phyloP scores from a whole-genome alignment of 768 basidiomycete species.

The Psilocybe sp. region DNA sequence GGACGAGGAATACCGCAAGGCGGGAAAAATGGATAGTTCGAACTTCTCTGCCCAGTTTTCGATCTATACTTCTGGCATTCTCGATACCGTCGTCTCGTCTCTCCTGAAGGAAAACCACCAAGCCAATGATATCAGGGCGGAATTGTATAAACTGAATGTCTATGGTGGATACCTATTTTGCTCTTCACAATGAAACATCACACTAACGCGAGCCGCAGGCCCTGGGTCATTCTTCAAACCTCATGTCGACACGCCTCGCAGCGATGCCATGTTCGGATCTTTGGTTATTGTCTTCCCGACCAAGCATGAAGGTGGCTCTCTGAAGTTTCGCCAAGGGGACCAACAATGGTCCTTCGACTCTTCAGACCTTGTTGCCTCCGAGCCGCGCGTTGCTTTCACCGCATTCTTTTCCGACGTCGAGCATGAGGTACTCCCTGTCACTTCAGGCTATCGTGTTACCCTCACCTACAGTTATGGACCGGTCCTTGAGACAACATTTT shows the following conservation, averaged over 20 bases:
- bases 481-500: too few relatives aligned
- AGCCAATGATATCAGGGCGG: constrained; percentile 16
- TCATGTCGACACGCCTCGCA: constrained; percentile 47
- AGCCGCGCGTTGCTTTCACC: constrained; percentile 30
- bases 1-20: constrained; percentile 26
- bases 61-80: constrained; percentile 8
- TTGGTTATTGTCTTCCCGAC: constrained; percentile 51
- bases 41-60: constrained; percentile 19
- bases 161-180: constrained; percentile 24
- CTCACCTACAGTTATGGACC: too few relatives aligned
- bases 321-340: constrained; percentile 31
- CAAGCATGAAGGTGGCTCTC: constrained; percentile 40
- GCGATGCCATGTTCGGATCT: constrained; percentile 46
- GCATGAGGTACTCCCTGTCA: constrained; percentile 34
- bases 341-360: constrained; percentile 38
- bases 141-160: constrained; percentile 36
- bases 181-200: background rate
- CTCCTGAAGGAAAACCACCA: constrained; percentile 13
- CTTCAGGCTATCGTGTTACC: constrained; percentile 36
- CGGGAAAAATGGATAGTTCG: constrained; percentile 18
- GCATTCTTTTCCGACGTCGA: constrained; percentile 40
- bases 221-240: constrained; percentile 47
- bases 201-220: constrained; percentile 18
- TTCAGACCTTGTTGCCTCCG: constrained; percentile 18
- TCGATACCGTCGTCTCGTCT: constrained; percentile 8